A percentile compares a stretch with the other conserved stretches of the same genome.
phyloP scores from a whole-genome alignment of 2,329 filamentous ascomycete species.

The Colletotrichum neosansevieriae region DNA sequence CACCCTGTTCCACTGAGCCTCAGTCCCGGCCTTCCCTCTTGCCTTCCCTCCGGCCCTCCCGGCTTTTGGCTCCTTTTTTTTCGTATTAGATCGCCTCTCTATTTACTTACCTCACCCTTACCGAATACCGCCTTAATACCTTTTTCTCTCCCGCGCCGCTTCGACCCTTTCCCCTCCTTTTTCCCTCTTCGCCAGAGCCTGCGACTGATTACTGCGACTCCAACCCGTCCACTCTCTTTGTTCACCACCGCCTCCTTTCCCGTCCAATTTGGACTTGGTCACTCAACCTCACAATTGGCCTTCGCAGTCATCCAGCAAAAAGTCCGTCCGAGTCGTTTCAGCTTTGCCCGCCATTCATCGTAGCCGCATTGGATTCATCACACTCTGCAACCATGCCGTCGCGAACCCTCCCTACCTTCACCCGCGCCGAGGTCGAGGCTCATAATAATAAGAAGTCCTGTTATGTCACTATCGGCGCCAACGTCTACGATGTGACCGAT shows the following conservation, averaged over 20 bases:
- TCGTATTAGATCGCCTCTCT: slow-evolving; percentile 28
- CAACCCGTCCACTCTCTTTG: slow-evolving; percentile 36
- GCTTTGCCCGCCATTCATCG: slow-evolving; percentile 35
- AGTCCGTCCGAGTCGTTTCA: not conserved
- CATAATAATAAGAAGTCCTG: slow-evolving; percentile 87
- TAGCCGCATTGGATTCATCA: slow-evolving; percentile 28
- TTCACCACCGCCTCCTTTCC: slow-evolving; percentile 18
- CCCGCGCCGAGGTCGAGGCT: slow-evolving; percentile 81
- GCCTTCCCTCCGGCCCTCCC: slow-evolving; percentile 34
- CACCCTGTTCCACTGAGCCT: slow-evolving; percentile 32
- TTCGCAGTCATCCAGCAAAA: not conserved
- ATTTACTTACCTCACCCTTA: not conserved
- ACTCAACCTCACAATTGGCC: slow-evolving; percentile 13
- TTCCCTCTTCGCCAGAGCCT: slow-evolving; percentile 22
- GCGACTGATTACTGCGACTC: slow-evolving; percentile 27
- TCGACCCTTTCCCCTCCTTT: not conserved
- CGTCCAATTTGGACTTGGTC: slow-evolving; percentile 25
- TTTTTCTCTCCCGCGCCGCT: slow-evolving; percentile 7
- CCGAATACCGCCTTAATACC: slow-evolving; percentile 28
- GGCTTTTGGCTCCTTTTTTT: slow-evolving; percentile 36
- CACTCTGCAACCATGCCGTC: slow-evolving; percentile 72
- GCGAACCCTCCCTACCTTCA: slow-evolving; percentile 85
- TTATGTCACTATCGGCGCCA: slow-evolving; percentile 90
- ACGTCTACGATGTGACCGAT: slow-evolving; percentile 94
- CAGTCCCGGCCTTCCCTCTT: slow-evolving; percentile 29